These are phyloP conservation scores for Rhizophora mangle DNA, from an alignment of 345 rosid species.

Conservation along the genomic window DNA sequence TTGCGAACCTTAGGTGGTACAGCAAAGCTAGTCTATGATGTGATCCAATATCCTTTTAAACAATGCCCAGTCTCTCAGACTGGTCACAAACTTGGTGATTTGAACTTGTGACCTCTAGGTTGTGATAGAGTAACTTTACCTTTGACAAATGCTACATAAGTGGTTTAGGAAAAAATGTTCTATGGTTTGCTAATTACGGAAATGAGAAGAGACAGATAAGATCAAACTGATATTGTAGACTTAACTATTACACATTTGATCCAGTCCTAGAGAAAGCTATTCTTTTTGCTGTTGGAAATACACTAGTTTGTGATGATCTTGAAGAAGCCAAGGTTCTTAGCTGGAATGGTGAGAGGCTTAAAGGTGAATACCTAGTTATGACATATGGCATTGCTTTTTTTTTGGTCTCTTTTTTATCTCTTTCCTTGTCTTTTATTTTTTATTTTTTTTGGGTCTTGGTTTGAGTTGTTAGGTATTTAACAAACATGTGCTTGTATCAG, in stretches of 20 bases:
- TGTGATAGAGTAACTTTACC: too few species aligned
- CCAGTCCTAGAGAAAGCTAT: constrained; percentile 86
- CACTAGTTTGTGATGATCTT: constrained; percentile 92
- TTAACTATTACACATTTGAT: constrained; percentile 79
- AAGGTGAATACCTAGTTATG: constrained; percentile 45
- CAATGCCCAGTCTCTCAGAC: background rate
- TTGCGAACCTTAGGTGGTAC: constrained; percentile 79
- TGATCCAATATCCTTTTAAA: constrained; percentile 88
- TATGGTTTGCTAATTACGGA: background rate
- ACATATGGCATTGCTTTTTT: background rate
- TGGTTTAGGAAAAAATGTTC: too few species aligned
- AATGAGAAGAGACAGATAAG: background rate
- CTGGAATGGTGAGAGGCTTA: constrained; percentile 91
- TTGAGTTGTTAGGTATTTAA: background rate
- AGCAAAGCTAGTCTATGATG: constrained; percentile 79
- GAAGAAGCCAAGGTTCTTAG: constrained; percentile 93
- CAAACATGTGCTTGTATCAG: constrained; percentile 40
- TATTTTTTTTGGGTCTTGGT: background rate
- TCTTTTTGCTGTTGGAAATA: constrained; percentile 93
- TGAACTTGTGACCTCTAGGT: too few species aligned
- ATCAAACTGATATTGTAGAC: constrained; percentile 29
- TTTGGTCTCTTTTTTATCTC: too few species aligned
- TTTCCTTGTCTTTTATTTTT: background rate
- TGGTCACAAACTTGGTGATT: background rate
- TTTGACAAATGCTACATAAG: too few species aligned